Conservation (phyloP, 805 yeast species). For the Lipomyces kockii region DNA sequence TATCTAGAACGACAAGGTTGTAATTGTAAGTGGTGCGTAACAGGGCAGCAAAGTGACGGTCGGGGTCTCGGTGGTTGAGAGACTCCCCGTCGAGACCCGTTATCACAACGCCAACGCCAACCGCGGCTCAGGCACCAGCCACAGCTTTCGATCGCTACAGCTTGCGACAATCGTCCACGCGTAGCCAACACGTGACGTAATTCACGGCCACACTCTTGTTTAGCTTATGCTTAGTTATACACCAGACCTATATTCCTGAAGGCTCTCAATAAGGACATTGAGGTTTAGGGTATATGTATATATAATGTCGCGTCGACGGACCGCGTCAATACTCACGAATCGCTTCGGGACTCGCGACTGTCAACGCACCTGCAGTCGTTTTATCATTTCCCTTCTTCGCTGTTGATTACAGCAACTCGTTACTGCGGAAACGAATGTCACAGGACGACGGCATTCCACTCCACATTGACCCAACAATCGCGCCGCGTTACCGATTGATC, state of each 20-base stretch:
- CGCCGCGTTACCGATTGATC: conserved; percentile 18
- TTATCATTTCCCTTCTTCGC: not conserved
- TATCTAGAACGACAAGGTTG: not conserved
- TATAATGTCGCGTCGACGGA: no score
- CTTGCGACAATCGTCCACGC: no score
- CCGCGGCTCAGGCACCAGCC: conserved; percentile 1
- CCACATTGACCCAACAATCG: not conserved
- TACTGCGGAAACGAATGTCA: conserved; percentile 1
- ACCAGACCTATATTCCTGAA: no score
- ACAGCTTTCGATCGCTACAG: not conserved
- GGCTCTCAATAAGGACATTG: no score
- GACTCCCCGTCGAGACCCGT: not conserved
- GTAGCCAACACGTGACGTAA: no score
- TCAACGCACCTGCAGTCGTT: not conserved
- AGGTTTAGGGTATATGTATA: no score
- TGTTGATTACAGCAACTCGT: not conserved
- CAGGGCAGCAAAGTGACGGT: not conserved
- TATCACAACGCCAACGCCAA: not conserved
- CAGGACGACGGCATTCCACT: conserved; percentile 9
- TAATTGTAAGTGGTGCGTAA: not conserved
- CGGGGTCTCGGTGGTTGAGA: not conserved
- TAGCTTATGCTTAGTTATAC: no score
- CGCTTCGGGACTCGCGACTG: no score
- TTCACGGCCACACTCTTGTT: no score
- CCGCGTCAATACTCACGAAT: no score